Conservation (phyloP, 257 asterid genomes). For the Solanum clarkiae region DNA sequence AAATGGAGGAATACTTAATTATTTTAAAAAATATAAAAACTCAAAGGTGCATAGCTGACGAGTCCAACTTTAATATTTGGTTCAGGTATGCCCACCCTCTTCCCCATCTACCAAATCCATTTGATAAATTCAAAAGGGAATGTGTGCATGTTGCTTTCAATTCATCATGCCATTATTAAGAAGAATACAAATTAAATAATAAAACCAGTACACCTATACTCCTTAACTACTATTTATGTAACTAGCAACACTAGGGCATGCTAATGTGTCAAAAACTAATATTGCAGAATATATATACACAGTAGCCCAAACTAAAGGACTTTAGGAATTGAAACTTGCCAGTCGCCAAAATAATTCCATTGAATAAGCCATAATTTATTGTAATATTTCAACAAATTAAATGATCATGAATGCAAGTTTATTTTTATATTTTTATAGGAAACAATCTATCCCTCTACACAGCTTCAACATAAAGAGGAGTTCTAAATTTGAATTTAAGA, state of each 20-base stretch:
- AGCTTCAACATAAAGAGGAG: background rate
- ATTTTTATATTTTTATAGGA: background rate
- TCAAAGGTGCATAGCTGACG: background rate
- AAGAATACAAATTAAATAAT: background rate
- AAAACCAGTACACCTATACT: background rate
- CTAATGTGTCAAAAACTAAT: background rate
- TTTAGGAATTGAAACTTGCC: background rate
- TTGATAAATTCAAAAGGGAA: background rate
- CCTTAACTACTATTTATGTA: background rate
- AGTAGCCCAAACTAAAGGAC: background rate
- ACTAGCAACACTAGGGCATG: background rate
- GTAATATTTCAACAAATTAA: background rate
- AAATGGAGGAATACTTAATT: background rate
- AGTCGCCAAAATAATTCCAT: background rate
- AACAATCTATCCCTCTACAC: background rate
- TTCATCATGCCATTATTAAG: background rate
- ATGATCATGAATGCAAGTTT: background rate
- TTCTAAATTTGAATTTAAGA: too few species aligned
- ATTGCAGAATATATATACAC: background rate
- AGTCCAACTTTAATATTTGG: background rate
- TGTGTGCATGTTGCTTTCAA: conserved; percentile 3
- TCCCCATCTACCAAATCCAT: background rate
- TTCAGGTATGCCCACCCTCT: background rate
- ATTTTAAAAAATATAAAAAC: background rate
- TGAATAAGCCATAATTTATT: background rate